Evolutionary conservation across 2,329 filamentous ascomycete species (phyloP), one percentile per base, ranked within the genome.

Genomic region (Sclerotinia nivalis): DNA sequence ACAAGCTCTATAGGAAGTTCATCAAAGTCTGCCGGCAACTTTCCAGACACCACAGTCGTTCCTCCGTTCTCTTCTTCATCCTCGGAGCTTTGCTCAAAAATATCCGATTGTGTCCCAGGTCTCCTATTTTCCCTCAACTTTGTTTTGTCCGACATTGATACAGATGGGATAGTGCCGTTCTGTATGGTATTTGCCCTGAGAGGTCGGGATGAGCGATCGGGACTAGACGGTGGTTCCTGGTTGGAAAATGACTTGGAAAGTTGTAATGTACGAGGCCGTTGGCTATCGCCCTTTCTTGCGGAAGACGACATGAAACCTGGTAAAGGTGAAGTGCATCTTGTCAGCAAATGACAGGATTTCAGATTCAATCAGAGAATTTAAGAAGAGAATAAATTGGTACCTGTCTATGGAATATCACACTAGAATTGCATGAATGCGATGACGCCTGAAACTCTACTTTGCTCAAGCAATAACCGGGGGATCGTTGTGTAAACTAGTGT

Each of bases 1-100:
- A 96, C 87, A 71, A 99, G 87, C 84, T 99, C 96, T 76, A 97
- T 96, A 20, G 96, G 96, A 55, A 99, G 88, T 77, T 97, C 92
- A 76, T 97, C 93, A 73, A 96, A 90, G 70, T 92, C 90, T 58
- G 73, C 73, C 9, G 76, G 75, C 34, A 77, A 43, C 70, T 77
- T 78, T 31, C 72, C 75, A 28, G 68, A 58, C 15, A 20, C 59
- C 52, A 71, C 73, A 37, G 66, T 66, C 22, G 61, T 43, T 45
- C 49, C 61, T 34, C 69, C 72, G 49, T 78, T 77, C 20, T 74
- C 76, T 54, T 74, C 74, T 18, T 75, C 76, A 61, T 79, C 79
- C 37, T 80, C 78, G 40, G 76, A 74, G 66, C 76, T 75, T 73
- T 82, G 82, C 71, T 85, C 83, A 69, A 84, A 78, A 67, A 58